Evolutionary conservation across 139 green algal genomes (phyloP).

Genomic region (Chlorella sp.): DNA sequence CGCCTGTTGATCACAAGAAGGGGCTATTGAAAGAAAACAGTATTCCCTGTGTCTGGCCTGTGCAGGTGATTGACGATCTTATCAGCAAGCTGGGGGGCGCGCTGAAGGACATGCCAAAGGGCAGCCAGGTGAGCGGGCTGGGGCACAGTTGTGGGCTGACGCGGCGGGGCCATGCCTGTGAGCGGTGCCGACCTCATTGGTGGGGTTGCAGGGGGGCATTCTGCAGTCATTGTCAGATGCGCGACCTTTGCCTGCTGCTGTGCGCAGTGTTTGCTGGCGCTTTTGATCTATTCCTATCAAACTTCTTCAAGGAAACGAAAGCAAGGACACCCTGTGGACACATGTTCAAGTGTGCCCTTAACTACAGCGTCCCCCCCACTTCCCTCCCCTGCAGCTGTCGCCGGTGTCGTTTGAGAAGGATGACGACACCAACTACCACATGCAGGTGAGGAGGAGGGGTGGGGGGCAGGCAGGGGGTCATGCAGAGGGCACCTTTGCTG

Average conservation of each 20-base stretch:
- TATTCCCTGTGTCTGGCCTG: too few relatives aligned
- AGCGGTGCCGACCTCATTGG: too few relatives aligned
- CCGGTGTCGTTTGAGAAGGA: constrained; percentile 96
- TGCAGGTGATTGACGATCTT: constrained; percentile 62
- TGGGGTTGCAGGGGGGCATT: too few relatives aligned
- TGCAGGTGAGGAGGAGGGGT: constrained; percentile 71
- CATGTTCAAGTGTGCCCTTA: too few relatives aligned
- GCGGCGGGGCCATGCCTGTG: too few relatives aligned
- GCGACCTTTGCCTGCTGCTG: background rate
- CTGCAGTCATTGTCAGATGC: too few relatives aligned
- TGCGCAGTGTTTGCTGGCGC: background rate
- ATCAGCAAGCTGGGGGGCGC: constrained; percentile 73
- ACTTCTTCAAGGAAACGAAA: too few relatives aligned
- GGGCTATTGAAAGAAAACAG: too few relatives aligned
- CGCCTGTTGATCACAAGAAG: too few relatives aligned
- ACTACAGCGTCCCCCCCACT: too few relatives aligned
- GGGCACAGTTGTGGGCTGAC: background rate
- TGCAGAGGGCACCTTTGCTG: background rate
- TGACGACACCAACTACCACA: constrained; percentile 98
- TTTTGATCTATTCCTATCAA: background rate
- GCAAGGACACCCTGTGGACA: too few relatives aligned
- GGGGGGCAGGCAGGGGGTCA: too few relatives aligned
- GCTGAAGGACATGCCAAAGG: constrained; percentile 54
- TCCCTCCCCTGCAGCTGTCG: constrained; percentile 66
- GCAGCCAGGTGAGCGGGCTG: background rate